A percentile compares a stretch with the other conserved stretches of the same genome.
Evolutionary conservation across 176 grass and related monocot species (phyloP).

Genomic region (Triticum urartu): DNA sequence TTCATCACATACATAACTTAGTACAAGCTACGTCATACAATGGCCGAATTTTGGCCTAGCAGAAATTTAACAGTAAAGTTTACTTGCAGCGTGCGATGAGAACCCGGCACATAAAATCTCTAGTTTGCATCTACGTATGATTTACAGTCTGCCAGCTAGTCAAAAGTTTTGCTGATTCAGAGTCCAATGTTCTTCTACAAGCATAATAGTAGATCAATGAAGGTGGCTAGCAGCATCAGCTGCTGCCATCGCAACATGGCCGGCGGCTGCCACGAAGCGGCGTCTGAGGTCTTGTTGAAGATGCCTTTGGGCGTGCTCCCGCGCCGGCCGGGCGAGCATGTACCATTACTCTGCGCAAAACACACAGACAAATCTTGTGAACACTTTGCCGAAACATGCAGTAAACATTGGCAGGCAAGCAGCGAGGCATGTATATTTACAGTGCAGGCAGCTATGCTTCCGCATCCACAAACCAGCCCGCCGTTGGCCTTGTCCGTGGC

Average conservation of each 20-base stretch:
- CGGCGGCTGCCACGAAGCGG: slow-evolving; percentile 7
- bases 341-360: slow-evolving; percentile 32
- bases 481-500: slow-evolving; percentile 73
- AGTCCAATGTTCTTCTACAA: not conserved
- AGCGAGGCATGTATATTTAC: slow-evolving; percentile 28
- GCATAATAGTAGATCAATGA: slow-evolving; percentile 14
- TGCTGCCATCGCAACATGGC: slow-evolving; percentile 5
- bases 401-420: not conserved
- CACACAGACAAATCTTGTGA: not conserved
- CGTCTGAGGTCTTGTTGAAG: slow-evolving; percentile 36
- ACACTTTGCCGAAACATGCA: not conserved
- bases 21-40: no score
- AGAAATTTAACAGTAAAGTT: not conserved
- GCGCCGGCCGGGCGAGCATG: slow-evolving; percentile 13
- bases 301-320: slow-evolving; percentile 41
- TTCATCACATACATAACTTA: no score
- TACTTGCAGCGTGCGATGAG: not conserved
- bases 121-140: not conserved
- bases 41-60: no score
- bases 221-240: not conserved
- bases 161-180: not conserved
- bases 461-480: slow-evolving; percentile 64
- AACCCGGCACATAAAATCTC: not conserved
- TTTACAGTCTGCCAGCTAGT: not conserved
- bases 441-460: slow-evolving; percentile 54